A percentile compares a stretch with the other conserved stretches of the same genome.
phyloP scores from a whole-genome alignment of 164 flowering plant genomes.

The Vitis rupestris region DNA sequence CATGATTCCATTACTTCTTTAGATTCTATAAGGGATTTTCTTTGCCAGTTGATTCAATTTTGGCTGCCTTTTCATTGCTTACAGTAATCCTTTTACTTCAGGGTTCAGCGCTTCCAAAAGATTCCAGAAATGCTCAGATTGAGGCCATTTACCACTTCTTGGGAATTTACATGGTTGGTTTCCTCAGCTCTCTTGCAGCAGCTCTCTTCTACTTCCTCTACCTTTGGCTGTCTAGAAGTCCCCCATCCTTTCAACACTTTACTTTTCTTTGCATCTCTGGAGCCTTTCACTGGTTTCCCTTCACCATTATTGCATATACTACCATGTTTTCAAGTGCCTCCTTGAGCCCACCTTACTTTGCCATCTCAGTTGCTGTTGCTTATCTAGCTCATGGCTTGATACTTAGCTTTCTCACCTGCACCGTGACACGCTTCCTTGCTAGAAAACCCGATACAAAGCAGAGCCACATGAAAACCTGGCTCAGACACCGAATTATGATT shows the following conservation, averaged over 20 bases:
- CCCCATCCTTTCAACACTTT: conserved; percentile 40
- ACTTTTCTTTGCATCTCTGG: conserved; percentile 59
- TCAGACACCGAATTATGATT: conserved; percentile 43
- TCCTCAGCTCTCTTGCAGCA: conserved; percentile 61
- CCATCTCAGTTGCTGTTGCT: conserved; percentile 34
- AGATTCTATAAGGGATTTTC: background rate
- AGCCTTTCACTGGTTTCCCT: conserved; percentile 73
- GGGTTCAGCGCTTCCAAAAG: conserved; percentile 5
- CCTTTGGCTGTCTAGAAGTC: conserved; percentile 26
- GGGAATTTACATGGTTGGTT: conserved; percentile 63
- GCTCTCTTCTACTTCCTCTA: conserved; percentile 50
- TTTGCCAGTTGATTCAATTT: no score
- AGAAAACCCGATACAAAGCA: conserved; percentile 25
- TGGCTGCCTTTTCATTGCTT: no score
- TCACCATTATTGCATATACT: conserved; percentile 44
- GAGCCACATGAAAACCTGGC: conserved; percentile 42
- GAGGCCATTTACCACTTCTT: conserved; percentile 40
- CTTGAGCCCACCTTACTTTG: conserved; percentile 37
- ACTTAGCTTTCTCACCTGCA: conserved; percentile 45
- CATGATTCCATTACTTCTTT: background rate
- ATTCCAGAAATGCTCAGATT: background rate
- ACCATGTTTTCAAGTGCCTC: conserved; percentile 29
- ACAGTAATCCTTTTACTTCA: conserved; percentile 5
- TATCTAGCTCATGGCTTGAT: conserved; percentile 61
- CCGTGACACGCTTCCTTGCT: conserved; percentile 26